Evolutionary conservation across 148 eudicot genomes (phyloP).

Genomic region (Linanthus parryae): DNA sequence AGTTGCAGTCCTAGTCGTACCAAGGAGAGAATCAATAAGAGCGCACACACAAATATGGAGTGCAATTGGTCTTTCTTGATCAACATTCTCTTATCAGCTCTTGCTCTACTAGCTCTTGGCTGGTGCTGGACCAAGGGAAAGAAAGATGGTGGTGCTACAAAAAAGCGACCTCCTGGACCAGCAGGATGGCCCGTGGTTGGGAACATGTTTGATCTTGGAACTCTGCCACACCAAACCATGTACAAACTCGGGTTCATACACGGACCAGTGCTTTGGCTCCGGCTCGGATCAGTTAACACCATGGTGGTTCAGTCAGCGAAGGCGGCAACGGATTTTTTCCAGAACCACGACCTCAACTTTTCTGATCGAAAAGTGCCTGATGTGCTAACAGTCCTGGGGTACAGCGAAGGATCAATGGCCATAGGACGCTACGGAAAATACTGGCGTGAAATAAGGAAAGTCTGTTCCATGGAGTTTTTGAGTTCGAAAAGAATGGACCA

Average conservation of each 20-base stretch:
- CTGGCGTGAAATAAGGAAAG: slow-evolving; percentile 7
- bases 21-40: too few relatives aligned
- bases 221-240: slow-evolving; percentile 7
- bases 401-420: slow-evolving; percentile 4
- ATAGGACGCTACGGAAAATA: slow-evolving; percentile 1
- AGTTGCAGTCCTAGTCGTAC: too few relatives aligned
- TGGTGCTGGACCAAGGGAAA: not conserved
- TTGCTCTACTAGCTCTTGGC: not conserved
- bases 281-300: slow-evolving; percentile 14
- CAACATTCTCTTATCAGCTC: too few relatives aligned
- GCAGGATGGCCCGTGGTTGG: slow-evolving; percentile 15
- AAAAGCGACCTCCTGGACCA: slow-evolving; percentile 18
- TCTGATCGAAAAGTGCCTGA: slow-evolving; percentile 1
- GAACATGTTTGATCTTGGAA: slow-evolving; percentile 16
- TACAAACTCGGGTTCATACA: not conserved
- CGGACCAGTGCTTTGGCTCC: slow-evolving; percentile 17
- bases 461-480: slow-evolving; percentile 8
- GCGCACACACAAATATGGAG: too few relatives aligned
- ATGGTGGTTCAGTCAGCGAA: slow-evolving; percentile 8
- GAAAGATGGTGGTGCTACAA: not conserved
- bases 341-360: slow-evolving; percentile 15
- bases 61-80: too few relatives aligned
- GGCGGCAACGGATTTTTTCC: slow-evolving; percentile 14
- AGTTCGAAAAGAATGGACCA: not conserved
- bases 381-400: not conserved